A percentile compares a stretch with the other conserved stretches of the same genome.
phyloP scores from a whole-genome alignment of 108 stramenopile species.

The Cyclotella sp. region DNA sequence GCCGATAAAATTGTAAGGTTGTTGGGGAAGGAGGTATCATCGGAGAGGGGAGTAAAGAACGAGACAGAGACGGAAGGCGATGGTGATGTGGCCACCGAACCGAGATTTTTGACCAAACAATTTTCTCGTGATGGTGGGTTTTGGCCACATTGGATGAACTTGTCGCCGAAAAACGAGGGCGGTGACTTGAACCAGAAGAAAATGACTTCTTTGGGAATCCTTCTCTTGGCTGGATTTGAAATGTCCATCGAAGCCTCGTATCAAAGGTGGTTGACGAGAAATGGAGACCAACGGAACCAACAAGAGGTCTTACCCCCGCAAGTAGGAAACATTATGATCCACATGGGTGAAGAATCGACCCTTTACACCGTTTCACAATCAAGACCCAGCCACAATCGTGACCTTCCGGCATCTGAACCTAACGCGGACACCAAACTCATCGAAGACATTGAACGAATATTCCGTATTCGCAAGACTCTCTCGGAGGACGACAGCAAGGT shows the following conservation, averaged over 20 bases:
- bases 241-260: conserved; percentile 15
- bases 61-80: not conserved
- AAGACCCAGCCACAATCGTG: too few relatives aligned
- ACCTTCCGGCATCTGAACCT: not conserved
- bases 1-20: too few relatives aligned
- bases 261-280: not conserved
- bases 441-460: not conserved
- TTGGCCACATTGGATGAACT: conserved; percentile 7
- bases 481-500: not conserved
- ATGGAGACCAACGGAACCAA: too few relatives aligned
- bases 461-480: not conserved
- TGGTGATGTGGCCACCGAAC: too few relatives aligned
- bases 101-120: too few relatives aligned
- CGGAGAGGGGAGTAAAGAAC: not conserved
- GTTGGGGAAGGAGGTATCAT: too few relatives aligned
- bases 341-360: too few relatives aligned
- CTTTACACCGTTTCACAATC: too few relatives aligned
- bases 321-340: too few relatives aligned
- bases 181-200: too few relatives aligned
- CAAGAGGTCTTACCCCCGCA: too few relatives aligned
- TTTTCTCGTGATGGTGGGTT: too few relatives aligned
- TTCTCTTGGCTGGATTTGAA: conserved; percentile 10
- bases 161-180: not conserved
- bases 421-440: not conserved
- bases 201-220: not conserved